Percentiles rank a stretch among this genome's conserved stretches.
phyloP scores from a whole-genome alignment of 179 eudicot genomes.

The Patellifolia procumbens region DNA sequence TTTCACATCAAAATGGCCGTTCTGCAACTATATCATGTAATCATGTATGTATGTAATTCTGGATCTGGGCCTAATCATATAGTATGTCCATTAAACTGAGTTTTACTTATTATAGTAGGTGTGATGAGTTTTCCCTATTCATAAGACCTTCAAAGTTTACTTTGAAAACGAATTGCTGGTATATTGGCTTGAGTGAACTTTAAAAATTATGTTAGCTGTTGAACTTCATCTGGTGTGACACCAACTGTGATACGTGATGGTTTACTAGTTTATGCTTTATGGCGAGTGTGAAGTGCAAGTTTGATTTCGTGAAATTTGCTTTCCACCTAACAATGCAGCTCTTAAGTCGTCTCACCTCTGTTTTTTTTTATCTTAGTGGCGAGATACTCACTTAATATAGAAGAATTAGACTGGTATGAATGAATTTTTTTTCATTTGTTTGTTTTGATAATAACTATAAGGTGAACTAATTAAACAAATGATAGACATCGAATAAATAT shows the following conservation, averaged over 20 bases:
- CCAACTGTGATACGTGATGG: constrained; percentile 20
- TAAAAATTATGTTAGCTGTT: background rate
- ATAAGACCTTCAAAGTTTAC: background rate
- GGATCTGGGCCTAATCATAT: background rate
- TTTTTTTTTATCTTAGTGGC: background rate
- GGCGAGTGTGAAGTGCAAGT: background rate
- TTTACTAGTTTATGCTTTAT: constrained; percentile 16
- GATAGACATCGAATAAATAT: too few relatives aligned
- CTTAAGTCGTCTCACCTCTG: background rate
- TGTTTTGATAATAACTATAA: too few relatives aligned
- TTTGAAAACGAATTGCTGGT: background rate
- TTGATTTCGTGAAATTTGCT: background rate
- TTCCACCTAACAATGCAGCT: constrained; percentile 12
- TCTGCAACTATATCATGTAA: background rate
- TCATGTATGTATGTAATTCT: background rate
- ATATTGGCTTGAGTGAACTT: background rate
- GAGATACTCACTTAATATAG: background rate
- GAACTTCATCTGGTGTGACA: constrained; percentile 16
- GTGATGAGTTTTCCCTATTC: background rate
- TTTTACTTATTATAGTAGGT: background rate
- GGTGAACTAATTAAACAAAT: too few relatives aligned
- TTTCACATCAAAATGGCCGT: too few relatives aligned
- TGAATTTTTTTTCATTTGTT: too few relatives aligned
- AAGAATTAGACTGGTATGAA: background rate
- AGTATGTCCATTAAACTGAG: background rate